These are phyloP conservation scores for Chalaropsis ovoidea DNA, from an alignment of 2,329 filamentous ascomycete species.

Conservation along the genomic window DNA sequence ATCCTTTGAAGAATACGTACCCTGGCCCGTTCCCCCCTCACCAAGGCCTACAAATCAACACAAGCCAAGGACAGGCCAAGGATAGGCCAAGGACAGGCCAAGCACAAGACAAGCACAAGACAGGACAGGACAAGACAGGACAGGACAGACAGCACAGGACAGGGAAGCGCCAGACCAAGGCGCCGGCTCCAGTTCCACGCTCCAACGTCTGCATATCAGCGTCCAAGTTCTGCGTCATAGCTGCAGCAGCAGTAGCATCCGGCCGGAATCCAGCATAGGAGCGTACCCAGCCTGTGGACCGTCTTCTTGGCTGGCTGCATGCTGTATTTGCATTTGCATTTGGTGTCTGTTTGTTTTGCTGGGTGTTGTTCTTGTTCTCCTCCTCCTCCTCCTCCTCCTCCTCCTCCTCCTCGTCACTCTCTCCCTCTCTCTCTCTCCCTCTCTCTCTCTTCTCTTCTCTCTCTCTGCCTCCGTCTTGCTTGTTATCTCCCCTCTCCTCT, in stretches of 20 bases:
- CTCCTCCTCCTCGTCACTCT: neutral
- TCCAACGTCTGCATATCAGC: neutral
- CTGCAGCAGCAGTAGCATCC: conserved; percentile 10
- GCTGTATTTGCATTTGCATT: too few relatives aligned
- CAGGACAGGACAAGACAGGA: too few relatives aligned
- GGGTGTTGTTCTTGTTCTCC: too few relatives aligned
- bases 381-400: too few relatives aligned
- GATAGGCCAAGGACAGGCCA: too few relatives aligned
- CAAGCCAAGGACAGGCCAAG: too few relatives aligned
- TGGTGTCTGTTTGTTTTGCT: too few relatives aligned
- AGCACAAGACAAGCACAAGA: too few relatives aligned
- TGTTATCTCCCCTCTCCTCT: neutral
- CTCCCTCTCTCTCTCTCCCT: neutral
- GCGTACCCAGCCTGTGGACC: conserved; percentile 4
- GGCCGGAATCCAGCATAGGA: conserved; percentile 5
- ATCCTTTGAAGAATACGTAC: conserved; percentile 8
- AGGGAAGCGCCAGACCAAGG: neutral
- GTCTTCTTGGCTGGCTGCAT: too few relatives aligned
- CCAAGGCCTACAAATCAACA: too few relatives aligned
- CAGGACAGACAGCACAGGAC: neutral
- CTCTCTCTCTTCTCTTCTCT: neutral
- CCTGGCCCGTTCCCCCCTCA: neutral
- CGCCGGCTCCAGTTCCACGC: neutral
- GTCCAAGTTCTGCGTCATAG: conserved; percentile 4
- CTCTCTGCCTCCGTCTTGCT: neutral